phyloP scores from a whole-genome alignment of 768 basidiomycete species.

The Pleurotus sapidus region DNA sequence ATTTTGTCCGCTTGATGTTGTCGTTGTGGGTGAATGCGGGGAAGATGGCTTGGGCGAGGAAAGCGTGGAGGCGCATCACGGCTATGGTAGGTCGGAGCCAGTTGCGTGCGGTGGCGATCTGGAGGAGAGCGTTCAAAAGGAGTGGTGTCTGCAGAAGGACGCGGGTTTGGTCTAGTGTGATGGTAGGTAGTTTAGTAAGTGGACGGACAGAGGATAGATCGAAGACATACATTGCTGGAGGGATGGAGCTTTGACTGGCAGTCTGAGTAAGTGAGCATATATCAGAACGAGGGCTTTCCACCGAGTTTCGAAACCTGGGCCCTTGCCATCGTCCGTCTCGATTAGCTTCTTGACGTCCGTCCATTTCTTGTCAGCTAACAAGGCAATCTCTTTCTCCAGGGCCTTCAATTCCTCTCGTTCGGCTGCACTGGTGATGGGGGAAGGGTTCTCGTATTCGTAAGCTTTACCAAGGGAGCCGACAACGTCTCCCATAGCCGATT shows the following conservation, averaged over 20 bases:
- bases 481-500: conserved; percentile 69
- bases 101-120: conserved; percentile 79
- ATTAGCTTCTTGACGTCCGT: conserved; percentile 41
- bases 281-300: conserved; percentile 68
- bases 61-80: conserved; percentile 80
- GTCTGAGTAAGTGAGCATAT: conserved; percentile 83
- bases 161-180: conserved; percentile 57
- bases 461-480: conserved; percentile 67
- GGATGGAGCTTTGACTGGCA: conserved; percentile 44
- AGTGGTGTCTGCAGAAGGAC: conserved; percentile 71
- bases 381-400: conserved; percentile 49
- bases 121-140: conserved; percentile 77
- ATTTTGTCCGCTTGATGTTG: conserved; percentile 29
- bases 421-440: conserved; percentile 21
- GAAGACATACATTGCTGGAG: conserved; percentile 61
- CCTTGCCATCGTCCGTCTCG: conserved; percentile 18
- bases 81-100: conserved; percentile 83
- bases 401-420: conserved; percentile 39
- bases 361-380: conserved; percentile 54
- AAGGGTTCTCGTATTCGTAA: conserved; percentile 55
- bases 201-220: background rate
- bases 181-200: background rate
- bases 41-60: conserved; percentile 79
- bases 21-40: conserved; percentile 38
- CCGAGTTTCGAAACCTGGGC: conserved; percentile 33